Base-by-base conservation (phyloP, 768 basidiomycete genomes). In the Neoboletus magnificus region DNA sequence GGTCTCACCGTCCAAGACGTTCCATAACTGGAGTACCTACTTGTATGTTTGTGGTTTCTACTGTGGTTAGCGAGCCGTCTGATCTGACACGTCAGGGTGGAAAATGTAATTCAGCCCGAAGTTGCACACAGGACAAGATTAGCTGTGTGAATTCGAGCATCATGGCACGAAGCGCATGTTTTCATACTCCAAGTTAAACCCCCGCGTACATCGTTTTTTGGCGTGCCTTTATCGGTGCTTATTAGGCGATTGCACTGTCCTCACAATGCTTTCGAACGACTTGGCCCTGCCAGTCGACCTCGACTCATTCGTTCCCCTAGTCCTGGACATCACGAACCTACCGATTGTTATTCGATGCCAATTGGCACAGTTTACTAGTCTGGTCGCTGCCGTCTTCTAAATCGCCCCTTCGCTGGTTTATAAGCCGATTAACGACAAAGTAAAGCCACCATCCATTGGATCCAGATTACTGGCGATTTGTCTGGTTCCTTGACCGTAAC, bases 91-190 rank as follows among this genome's bases (percentile, higher is more conserved):
- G 36, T 36, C 32, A 23, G 44, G 35, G 37, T 39, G 25, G 9
- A 39, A 41, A 43, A 18, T 37, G 12, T 48, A 36, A 8, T 52
- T 43, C 45, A 15, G 18, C 18, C 10, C 4, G 48, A 35, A 16
- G 30, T 22, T 36, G 30, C 44, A n/a, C 23, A 42, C 23, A 47
- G 2, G 22, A 6, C 2, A 20, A 23, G 33, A 15, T 40, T 12
- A 33, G 40, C 22, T 36, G 42, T 55, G 50, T 36, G 25, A 36
- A 43, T 29, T 41, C 32, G n/a, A 41, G 37, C 48, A 47, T 25
- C 18, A 16, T 48, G 40, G 18, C 47, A 59, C 29, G 20, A 4
- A 57, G 40, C 59, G 47, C 62, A 22, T 55, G 62, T 61, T 53
- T 52, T 42, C 47, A 41, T 50, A 36, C 18, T 13, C 10, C 32